A percentile compares a stretch with the other conserved stretches of the same genome.
Evolutionary conservation across 1,139 yeast genomes (phyloP).

Genomic region (Kodamaea arcana): DNA sequence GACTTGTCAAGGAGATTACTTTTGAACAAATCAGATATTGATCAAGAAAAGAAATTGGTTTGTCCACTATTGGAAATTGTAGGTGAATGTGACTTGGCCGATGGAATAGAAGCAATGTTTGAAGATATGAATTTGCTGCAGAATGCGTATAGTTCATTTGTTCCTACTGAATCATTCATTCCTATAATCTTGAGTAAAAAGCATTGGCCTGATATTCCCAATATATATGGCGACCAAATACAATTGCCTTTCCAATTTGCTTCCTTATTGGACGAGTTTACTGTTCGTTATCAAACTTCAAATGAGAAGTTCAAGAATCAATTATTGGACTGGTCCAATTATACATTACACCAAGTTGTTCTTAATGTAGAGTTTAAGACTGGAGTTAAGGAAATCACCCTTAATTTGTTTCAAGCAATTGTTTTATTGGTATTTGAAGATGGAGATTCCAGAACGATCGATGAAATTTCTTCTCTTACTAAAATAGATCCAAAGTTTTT

Average conservation of each 20-base stretch:
- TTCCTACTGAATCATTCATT: slow-evolving; percentile 20
- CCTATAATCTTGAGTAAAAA: slow-evolving; percentile 33
- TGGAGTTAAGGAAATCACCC: slow-evolving; percentile 32
- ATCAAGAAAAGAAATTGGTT: slow-evolving; percentile 24
- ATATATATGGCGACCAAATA: slow-evolving; percentile 15
- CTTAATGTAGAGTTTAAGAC: slow-evolving; percentile 24
- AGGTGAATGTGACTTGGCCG: slow-evolving; percentile 33
- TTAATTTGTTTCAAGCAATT: slow-evolving; percentile 38
- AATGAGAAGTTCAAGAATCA: slow-evolving; percentile 13
- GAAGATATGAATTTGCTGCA: slow-evolving; percentile 22
- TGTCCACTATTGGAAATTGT: slow-evolving; percentile 22
- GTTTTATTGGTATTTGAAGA: slow-evolving; percentile 30
- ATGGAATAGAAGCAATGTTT: slow-evolving; percentile 31
- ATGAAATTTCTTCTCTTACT: slow-evolving; percentile 19
- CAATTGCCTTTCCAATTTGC: slow-evolving; percentile 9
- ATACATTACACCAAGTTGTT: slow-evolving; percentile 31
- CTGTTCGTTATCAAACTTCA: slow-evolving; percentile 9
- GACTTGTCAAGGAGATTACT: slow-evolving; percentile 38
- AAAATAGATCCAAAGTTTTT: slow-evolving; percentile 26
- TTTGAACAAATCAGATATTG: slow-evolving; percentile 19
- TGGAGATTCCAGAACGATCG: slow-evolving; percentile 13
- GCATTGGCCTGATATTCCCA: slow-evolving; percentile 43
- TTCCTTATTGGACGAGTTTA: slow-evolving; percentile 10
- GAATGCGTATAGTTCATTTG: slow-evolving; percentile 5
- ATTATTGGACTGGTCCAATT: slow-evolving; percentile 21